Conservation (phyloP, 2,329 filamentous ascomycete species). For the Calycina marina region DNA sequence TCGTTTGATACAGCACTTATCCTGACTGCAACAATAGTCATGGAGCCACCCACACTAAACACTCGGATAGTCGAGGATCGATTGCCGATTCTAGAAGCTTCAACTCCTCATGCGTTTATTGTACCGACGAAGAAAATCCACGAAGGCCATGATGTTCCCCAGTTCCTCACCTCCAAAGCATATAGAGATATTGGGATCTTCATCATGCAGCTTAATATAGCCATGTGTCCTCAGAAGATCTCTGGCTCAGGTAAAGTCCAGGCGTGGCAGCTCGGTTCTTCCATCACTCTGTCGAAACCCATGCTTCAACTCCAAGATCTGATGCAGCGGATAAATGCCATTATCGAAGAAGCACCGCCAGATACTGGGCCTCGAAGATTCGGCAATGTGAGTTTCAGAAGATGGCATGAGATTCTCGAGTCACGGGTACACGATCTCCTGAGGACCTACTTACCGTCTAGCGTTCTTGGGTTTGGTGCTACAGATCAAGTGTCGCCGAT, state of each 20-base stretch:
- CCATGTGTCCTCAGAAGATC: conserved; percentile 59
- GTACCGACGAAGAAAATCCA: conserved; percentile 70
- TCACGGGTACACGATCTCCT: conserved; percentile 42
- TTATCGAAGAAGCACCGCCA: conserved; percentile 69
- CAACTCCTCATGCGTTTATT: conserved; percentile 41
- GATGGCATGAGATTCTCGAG: conserved; percentile 61
- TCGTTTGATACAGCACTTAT: too few relatives aligned
- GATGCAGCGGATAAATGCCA: conserved; percentile 44
- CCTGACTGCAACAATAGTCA: too few relatives aligned
- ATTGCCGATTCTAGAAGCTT: conserved; percentile 29
- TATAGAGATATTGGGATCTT: conserved; percentile 82
- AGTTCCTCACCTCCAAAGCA: conserved; percentile 67
- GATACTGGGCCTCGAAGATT: conserved; percentile 78
- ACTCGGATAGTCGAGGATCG: too few relatives aligned
- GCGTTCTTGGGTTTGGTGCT: conserved; percentile 23
- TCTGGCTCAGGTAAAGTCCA: conserved; percentile 28
- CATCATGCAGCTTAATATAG: conserved; percentile 75
- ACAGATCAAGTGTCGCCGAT: conserved; percentile 30
- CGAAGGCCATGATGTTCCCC: conserved; percentile 65
- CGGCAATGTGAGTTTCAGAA: conserved; percentile 81
- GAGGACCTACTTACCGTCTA: conserved; percentile 35
- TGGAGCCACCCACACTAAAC: too few relatives aligned
- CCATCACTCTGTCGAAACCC: conserved; percentile 27
- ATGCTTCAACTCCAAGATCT: conserved; percentile 52
- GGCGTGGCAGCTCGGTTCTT: conserved; percentile 33